A percentile compares a stretch with the other conserved stretches of the same genome.
Evolutionary conservation across 2,329 filamentous ascomycete genomes (phyloP).

Genomic region (Pezicula carpinea): DNA sequence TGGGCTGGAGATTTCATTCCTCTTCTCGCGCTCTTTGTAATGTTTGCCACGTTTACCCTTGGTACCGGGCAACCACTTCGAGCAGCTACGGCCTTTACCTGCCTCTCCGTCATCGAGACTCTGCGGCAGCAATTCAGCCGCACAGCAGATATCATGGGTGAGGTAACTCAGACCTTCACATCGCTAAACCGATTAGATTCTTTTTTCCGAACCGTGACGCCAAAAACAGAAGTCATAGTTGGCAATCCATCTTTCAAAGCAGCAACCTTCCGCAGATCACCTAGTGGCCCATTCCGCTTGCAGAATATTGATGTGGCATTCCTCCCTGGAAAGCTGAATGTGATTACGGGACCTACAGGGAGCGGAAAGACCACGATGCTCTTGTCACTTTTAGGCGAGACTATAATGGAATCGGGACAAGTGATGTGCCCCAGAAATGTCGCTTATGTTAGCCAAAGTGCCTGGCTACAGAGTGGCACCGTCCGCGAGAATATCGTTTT

Average conservation of each 20-base stretch:
- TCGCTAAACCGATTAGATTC: background rate
- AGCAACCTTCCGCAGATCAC: background rate
- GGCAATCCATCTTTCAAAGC: background rate
- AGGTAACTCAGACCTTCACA: background rate
- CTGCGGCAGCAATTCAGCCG: background rate
- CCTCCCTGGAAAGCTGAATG: background rate
- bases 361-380: constrained; percentile 30
- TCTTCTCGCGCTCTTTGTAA: background rate
- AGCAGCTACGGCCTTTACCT: background rate
- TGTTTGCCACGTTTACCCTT: background rate
- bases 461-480: constrained; percentile 37
- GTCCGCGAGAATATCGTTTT: constrained; percentile 35
- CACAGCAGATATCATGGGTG: background rate
- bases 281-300: background rate
- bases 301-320: background rate
- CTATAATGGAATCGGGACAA: constrained; percentile 21
- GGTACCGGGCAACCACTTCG: background rate
- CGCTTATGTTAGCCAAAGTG: constrained; percentile 37
- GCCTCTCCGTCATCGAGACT: constrained; percentile 1
- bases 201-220: background rate
- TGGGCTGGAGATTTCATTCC: background rate
- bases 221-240: background rate
- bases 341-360: constrained; percentile 21
- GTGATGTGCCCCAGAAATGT: constrained; percentile 10
- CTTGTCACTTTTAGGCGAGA: constrained; percentile 29